Conservation (phyloP, 352 stramenopile genomes). For the Globisporangium iwayamae region DNA sequence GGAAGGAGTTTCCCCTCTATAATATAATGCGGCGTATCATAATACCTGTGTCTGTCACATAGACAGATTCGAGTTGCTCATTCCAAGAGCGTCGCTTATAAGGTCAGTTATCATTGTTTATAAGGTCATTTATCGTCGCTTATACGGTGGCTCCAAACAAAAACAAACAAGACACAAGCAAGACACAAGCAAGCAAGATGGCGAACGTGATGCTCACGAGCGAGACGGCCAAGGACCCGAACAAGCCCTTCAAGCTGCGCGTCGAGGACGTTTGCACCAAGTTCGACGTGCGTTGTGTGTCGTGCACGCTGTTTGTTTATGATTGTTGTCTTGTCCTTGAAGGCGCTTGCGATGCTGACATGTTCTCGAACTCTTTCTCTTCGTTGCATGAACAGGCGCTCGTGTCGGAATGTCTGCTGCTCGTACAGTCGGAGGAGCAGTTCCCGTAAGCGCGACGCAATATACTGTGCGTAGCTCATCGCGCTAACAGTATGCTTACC, state of each 20-base stretch:
- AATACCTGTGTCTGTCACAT: no score
- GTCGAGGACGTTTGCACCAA: slow-evolving; percentile 84
- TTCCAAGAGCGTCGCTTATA: no score
- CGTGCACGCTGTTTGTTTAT: not conserved
- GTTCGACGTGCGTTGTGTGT: slow-evolving; percentile 55
- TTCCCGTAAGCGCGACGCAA: slow-evolving; percentile 25
- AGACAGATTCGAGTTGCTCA: no score
- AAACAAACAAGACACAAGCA: slow-evolving; percentile 1
- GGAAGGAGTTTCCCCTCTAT: no score
- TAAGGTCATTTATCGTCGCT: no score
- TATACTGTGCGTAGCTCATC: not conserved
- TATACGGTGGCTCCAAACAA: not conserved
- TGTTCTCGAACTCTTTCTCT: not conserved
- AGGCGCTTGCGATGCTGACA: not conserved
- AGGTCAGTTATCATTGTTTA: no score
- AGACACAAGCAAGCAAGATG: slow-evolving; percentile 31
- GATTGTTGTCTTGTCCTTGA: not conserved
- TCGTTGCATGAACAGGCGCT: slow-evolving; percentile 37
- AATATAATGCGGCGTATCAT: no score
- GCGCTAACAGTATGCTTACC: not conserved
- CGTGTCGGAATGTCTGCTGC: slow-evolving; percentile 66
- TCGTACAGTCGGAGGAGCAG: slow-evolving; percentile 78
- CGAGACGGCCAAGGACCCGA: slow-evolving; percentile 85
- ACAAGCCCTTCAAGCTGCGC: slow-evolving; percentile 83
- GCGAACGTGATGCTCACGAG: slow-evolving; percentile 87